Evolutionary conservation across 164 flowering plant species (phyloP).

Genomic region (Litsea cubeba): DNA sequence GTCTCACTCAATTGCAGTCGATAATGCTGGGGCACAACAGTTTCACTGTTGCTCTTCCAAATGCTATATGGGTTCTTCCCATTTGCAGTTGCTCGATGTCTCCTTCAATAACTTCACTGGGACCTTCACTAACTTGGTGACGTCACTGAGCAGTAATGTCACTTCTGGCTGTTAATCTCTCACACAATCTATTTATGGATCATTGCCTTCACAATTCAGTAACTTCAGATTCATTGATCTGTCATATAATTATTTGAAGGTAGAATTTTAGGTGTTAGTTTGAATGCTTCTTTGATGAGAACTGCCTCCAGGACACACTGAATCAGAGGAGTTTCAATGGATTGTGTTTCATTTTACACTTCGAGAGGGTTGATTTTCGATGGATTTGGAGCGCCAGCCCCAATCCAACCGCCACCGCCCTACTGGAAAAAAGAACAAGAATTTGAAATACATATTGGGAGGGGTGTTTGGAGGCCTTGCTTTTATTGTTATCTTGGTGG

Average conservation of each 20-base stretch:
- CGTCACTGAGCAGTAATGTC: slow-evolving; percentile 1
- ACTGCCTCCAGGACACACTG: slow-evolving; percentile 60
- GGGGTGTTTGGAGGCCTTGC: slow-evolving; percentile 72
- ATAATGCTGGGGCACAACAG: slow-evolving; percentile 39
- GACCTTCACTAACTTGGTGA: slow-evolving; percentile 23
- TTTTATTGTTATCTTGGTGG: slow-evolving; percentile 37
- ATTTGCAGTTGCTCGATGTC: slow-evolving; percentile 45
- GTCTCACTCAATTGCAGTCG: slow-evolving; percentile 29
- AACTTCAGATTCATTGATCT: slow-evolving; percentile 42
- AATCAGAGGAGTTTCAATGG: slow-evolving; percentile 52
- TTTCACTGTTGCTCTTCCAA: slow-evolving; percentile 45
- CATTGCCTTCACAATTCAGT: slow-evolving; percentile 24
- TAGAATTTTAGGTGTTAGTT: slow-evolving; percentile 27
- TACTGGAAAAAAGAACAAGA: slow-evolving; percentile 30
- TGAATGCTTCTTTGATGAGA: slow-evolving; percentile 40
- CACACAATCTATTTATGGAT: slow-evolving; percentile 61
- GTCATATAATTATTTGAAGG: slow-evolving; percentile 70
- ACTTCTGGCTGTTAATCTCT: slow-evolving; percentile 37
- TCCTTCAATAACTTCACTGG: slow-evolving; percentile 66
- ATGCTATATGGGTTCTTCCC: slow-evolving; percentile 37
- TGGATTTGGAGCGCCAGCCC: slow-evolving; percentile 44
- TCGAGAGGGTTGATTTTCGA: slow-evolving; percentile 53
- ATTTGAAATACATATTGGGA: slow-evolving; percentile 41
- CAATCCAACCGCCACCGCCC: slow-evolving; percentile 27
- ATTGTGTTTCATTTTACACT: slow-evolving; percentile 60